These are phyloP conservation scores for Botryotinia narcissicola DNA, from an alignment of 2,329 filamentous ascomycete species.

Conservation along the genomic window DNA sequence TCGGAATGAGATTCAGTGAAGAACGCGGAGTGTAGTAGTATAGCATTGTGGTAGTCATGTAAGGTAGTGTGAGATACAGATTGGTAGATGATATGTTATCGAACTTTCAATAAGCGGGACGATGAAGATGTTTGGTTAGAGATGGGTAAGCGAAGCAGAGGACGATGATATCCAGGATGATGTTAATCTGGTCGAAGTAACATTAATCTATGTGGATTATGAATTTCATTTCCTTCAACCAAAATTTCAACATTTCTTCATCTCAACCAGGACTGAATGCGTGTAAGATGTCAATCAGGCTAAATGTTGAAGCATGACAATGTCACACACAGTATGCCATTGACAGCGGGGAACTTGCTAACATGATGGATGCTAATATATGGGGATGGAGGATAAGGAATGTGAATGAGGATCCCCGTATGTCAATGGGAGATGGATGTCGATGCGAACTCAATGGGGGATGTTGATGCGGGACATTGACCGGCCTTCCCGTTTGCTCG, in stretches of 20 bases:
- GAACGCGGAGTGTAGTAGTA: constrained; percentile 2
- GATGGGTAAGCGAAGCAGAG: neutral
- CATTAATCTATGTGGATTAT: neutral
- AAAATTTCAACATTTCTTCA: neutral
- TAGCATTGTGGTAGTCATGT: neutral
- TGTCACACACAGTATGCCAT: constrained; percentile 1
- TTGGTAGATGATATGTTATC: constrained; percentile 8
- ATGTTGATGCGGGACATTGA: neutral
- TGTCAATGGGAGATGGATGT: neutral
- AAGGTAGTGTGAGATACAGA: neutral
- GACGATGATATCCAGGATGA: neutral
- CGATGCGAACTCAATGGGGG: neutral
- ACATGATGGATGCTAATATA: neutral
- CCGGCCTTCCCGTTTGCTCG: neutral
- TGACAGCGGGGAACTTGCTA: neutral
- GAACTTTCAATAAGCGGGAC: constrained; percentile 10
- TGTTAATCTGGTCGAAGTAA: neutral
- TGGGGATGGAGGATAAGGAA: neutral
- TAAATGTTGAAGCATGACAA: neutral
- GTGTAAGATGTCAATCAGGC: neutral
- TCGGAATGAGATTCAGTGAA: constrained; percentile 11
- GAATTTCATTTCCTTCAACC: neutral
- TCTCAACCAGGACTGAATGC: neutral
- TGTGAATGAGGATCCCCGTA: neutral
- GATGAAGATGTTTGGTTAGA: neutral